Percentiles rank a stretch among this genome's conserved stretches.
These are phyloP conservation scores for Tolypocladium guangdongense DNA, from an alignment of 2,329 filamentous ascomycete species.

Conservation along the genomic window DNA sequence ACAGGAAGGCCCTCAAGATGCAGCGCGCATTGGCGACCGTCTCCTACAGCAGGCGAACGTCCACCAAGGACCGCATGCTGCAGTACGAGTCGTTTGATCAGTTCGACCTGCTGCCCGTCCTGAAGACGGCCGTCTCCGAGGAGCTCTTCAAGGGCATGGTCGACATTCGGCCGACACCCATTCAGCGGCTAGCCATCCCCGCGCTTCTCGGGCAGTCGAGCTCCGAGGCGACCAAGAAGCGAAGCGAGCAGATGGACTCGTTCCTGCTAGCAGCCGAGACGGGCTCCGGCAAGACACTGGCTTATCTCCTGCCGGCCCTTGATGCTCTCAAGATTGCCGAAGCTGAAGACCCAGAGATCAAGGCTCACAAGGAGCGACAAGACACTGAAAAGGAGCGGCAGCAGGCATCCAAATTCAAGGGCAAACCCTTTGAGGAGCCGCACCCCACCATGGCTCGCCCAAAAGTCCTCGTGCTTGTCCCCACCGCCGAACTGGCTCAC, in stretches of 20 bases:
- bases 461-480: constrained; percentile 75
- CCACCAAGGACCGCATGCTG: constrained; percentile 44
- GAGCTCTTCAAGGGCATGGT: constrained; percentile 67
- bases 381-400: constrained; percentile 48
- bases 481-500: constrained; percentile 81
- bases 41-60: constrained; percentile 56
- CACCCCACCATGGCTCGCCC: constrained; percentile 70
- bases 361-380: constrained; percentile 43
- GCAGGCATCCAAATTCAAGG: constrained; percentile 39
- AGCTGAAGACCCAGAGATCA: constrained; percentile 44
- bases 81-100: constrained; percentile 70
- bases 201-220: constrained; percentile 52
- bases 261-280: constrained; percentile 92
- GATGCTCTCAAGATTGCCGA: constrained; percentile 77
- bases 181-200: constrained; percentile 83
- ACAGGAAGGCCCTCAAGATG: constrained; percentile 82
- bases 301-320: constrained; percentile 77
- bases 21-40: constrained; percentile 68
- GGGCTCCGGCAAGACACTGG: constrained; percentile 91
- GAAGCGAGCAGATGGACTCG: constrained; percentile 29
- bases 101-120: constrained; percentile 60
- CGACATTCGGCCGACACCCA: constrained; percentile 72
- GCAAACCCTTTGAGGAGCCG: constrained; percentile 56
- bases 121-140: constrained; percentile 59
- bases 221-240: constrained; percentile 12